A percentile compares a stretch with the other conserved stretches of the same genome.
Conservation (phyloP, 768 basidiomycete genomes). For the Mycena alexandri region DNA sequence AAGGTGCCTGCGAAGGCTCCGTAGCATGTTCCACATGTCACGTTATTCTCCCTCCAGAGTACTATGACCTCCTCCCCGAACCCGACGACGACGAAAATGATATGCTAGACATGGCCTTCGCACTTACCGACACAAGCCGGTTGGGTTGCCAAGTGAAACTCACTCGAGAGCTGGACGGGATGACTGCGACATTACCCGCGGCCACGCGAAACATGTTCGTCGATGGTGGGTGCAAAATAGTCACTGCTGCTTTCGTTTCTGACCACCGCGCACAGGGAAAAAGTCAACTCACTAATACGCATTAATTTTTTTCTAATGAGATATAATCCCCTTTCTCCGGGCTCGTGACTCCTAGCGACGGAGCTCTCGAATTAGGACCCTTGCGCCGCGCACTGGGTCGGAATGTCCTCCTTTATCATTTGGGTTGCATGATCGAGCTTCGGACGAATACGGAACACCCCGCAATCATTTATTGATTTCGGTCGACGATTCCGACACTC, state of each 20-base stretch:
- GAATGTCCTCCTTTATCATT: too few relatives aligned
- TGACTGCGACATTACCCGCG: slow-evolving; percentile 85
- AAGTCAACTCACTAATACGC: slow-evolving; percentile 30
- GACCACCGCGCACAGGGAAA: slow-evolving; percentile 15
- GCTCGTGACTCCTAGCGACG: too few relatives aligned
- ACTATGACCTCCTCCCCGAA: slow-evolving; percentile 90
- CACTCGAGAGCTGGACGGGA: slow-evolving; percentile 86
- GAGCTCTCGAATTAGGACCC: too few relatives aligned
- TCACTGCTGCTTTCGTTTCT: not conserved
- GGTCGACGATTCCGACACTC: too few relatives aligned
- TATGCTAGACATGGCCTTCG: slow-evolving; percentile 98
- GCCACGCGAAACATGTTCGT: slow-evolving; percentile 99
- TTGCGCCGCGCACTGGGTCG: not conserved
- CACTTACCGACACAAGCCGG: slow-evolving; percentile 92
- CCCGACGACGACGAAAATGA: slow-evolving; percentile 99
- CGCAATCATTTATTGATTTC: too few relatives aligned
- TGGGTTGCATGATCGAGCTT: too few relatives aligned
- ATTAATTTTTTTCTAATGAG: slow-evolving; percentile 16
- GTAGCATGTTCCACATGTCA: slow-evolving; percentile 99
- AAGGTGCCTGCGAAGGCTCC: slow-evolving; percentile 97
- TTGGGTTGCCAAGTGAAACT: slow-evolving; percentile 85
- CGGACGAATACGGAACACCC: too few relatives aligned
- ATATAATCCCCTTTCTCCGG: slow-evolving; percentile 25
- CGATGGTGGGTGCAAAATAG: slow-evolving; percentile 67
- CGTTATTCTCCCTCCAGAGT: slow-evolving; percentile 84